A percentile compares a stretch with the other conserved stretches of the same genome.
phyloP scores from a whole-genome alignment of 1,284 basidiomycete genomes.

The Naganishia sp. region DNA sequence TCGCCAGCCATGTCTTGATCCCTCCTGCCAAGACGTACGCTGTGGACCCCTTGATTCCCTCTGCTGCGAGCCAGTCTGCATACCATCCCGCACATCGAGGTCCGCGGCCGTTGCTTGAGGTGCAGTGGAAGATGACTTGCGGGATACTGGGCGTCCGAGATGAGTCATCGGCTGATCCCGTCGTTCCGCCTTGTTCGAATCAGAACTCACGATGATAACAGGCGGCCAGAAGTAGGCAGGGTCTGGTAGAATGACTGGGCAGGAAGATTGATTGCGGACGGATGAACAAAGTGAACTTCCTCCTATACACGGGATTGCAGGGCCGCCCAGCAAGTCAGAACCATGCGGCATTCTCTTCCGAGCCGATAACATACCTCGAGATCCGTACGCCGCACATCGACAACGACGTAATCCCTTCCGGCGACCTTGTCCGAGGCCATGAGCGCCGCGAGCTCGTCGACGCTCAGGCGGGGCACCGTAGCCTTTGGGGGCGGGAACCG shows the following conservation, averaged over 20 bases:
- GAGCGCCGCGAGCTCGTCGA: conserved; percentile 35
- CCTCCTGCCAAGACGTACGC: conserved; percentile 45
- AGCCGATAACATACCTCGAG: conserved; percentile 36
- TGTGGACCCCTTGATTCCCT: conserved; percentile 23
- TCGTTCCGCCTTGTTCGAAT: not conserved
- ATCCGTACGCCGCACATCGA: conserved; percentile 42
- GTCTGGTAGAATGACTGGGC: conserved; percentile 45
- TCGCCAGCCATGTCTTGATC: conserved; percentile 41
- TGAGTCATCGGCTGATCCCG: not conserved
- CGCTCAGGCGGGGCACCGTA: conserved; percentile 31
- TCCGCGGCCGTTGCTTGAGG: conserved; percentile 43
- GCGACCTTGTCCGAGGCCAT: conserved; percentile 6
- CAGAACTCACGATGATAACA: conserved; percentile 31
- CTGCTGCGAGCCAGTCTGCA: conserved; percentile 43
- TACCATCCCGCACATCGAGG: conserved; percentile 48
- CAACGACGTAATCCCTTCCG: conserved; percentile 39
- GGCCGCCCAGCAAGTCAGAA: not conserved
- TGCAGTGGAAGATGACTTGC: conserved; percentile 49
- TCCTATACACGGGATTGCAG: conserved; percentile 29
- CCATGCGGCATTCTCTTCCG: too few relatives aligned
- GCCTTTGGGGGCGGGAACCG: conserved; percentile 35
- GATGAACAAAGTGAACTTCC: conserved; percentile 36
- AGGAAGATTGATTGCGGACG: conserved; percentile 44
- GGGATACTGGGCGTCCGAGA: conserved; percentile 2
- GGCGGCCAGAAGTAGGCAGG: conserved; percentile 33